phyloP scores from a whole-genome alignment of 108 stramenopile genomes.

The Skeletonema costatum region DNA sequence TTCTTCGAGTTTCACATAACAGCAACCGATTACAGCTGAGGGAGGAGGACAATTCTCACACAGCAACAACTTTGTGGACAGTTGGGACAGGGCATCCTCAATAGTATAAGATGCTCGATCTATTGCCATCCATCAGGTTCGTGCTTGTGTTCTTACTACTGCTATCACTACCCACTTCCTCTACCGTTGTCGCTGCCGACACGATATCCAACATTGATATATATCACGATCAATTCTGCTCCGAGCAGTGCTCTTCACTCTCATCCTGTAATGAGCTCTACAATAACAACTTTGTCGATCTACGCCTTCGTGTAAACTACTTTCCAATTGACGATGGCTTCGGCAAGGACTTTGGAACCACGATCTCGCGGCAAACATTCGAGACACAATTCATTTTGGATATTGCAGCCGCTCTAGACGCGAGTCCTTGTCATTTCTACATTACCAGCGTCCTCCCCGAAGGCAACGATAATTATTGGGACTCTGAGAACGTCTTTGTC shows the following conservation, averaged over 20 bases:
- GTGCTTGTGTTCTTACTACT: neutral
- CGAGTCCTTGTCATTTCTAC: conserved; percentile 60
- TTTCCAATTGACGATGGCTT: conserved; percentile 57
- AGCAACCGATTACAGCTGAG: too few species aligned
- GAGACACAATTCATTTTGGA: conserved; percentile 79
- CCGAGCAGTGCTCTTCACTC: conserved; percentile 15
- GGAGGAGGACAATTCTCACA: too few species aligned
- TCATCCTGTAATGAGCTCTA: conserved; percentile 28
- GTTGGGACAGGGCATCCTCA: neutral
- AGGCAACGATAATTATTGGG: conserved; percentile 58
- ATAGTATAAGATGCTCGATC: neutral
- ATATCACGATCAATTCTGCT: conserved; percentile 34
- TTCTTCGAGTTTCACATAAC: too few species aligned
- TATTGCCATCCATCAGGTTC: neutral
- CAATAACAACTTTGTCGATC: conserved; percentile 36
- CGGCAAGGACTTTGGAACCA: conserved; percentile 58
- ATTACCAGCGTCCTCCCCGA: conserved; percentile 55
- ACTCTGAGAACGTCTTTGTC: conserved; percentile 41
- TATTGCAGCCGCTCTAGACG: conserved; percentile 50
- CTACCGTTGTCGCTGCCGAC: too few species aligned
- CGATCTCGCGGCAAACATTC: conserved; percentile 64
- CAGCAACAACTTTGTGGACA: too few species aligned
- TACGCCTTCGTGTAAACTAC: conserved; percentile 35
- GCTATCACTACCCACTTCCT: neutral
- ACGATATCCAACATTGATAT: conserved; percentile 2